Evolutionary conservation across 2,329 filamentous ascomycete genomes (phyloP).

Genomic region (Trichoderma sp.): DNA sequence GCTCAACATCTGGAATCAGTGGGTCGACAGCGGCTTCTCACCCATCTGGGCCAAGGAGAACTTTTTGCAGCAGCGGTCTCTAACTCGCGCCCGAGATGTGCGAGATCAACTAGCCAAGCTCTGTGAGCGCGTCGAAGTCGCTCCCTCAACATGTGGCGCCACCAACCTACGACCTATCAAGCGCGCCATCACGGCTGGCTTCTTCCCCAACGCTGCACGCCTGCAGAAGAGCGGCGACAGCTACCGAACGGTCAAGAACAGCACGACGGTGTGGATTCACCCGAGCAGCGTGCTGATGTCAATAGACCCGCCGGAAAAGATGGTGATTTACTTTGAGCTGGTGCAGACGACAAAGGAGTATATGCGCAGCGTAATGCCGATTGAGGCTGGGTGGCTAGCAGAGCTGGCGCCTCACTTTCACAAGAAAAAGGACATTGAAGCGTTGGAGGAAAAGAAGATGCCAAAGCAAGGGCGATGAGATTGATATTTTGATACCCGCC

Average conservation of each 20-base stretch:
- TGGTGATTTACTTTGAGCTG: slow-evolving; percentile 83
- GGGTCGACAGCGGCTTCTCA: slow-evolving; percentile 87
- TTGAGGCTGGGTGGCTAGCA: slow-evolving; percentile 79
- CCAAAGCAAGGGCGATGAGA: slow-evolving; percentile 33
- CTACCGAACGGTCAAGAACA: slow-evolving; percentile 90
- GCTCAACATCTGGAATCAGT: slow-evolving; percentile 93
- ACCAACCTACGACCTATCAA: slow-evolving; percentile 73
- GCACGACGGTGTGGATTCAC: slow-evolving; percentile 86
- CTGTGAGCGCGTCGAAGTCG: slow-evolving; percentile 89
- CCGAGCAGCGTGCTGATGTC: slow-evolving; percentile 80
- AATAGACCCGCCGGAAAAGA: slow-evolving; percentile 71
- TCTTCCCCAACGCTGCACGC: slow-evolving; percentile 88
- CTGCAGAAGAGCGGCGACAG: slow-evolving; percentile 79
- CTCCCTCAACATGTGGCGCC: slow-evolving; percentile 64
- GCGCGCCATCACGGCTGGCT: slow-evolving; percentile 84
- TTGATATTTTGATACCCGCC: neutral
- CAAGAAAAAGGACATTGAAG: slow-evolving; percentile 86
- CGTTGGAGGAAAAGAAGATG: slow-evolving; percentile 70
- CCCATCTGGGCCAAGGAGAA: slow-evolving; percentile 89
- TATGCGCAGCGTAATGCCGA: slow-evolving; percentile 81
- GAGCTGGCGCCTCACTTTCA: slow-evolving; percentile 94
- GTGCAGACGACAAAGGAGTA: slow-evolving; percentile 87
- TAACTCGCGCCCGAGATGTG: slow-evolving; percentile 85
- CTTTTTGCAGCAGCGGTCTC: slow-evolving; percentile 85
- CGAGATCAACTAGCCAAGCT: slow-evolving; percentile 88